Evolutionary conservation across 495 filamentous ascomycete species (phyloP).

Genomic region (Aspergillus ostianus): DNA sequence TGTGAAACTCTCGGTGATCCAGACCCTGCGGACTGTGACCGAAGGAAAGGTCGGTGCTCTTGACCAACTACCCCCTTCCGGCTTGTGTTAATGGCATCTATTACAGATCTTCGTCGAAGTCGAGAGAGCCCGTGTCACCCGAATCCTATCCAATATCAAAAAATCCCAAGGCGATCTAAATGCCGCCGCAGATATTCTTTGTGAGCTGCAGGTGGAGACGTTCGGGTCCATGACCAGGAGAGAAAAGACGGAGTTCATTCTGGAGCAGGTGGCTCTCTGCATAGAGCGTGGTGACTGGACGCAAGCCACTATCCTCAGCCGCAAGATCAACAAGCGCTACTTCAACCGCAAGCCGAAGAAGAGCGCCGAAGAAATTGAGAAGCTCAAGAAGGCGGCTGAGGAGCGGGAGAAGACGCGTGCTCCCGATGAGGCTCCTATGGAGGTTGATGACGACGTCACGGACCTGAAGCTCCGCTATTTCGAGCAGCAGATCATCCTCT

Average conservation of each 20-base stretch:
- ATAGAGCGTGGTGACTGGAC: constrained; percentile 96
- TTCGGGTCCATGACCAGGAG: constrained; percentile 96
- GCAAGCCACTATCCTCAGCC: constrained; percentile 87
- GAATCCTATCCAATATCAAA: constrained; percentile 94
- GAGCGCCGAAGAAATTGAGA: constrained; percentile 79
- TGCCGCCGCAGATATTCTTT: constrained; percentile 86
- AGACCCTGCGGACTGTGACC: constrained; percentile 92
- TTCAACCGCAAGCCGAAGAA: constrained; percentile 87
- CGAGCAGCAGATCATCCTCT: constrained; percentile 89
- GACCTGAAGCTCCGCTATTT: constrained; percentile 96
- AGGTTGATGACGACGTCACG: constrained; percentile 85
- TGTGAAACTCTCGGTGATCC: constrained; percentile 87
- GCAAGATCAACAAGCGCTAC: constrained; percentile 95
- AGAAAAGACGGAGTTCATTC: constrained; percentile 97
- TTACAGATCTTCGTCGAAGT: constrained; percentile 94
- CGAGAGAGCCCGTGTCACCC: constrained; percentile 91
- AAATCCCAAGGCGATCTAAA: constrained; percentile 88
- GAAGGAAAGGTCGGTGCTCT: constrained; percentile 76
- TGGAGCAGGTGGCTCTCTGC: constrained; percentile 91
- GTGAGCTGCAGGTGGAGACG: constrained; percentile 97
- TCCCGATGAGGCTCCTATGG: constrained; percentile 70
- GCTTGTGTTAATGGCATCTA: constrained; percentile 7
- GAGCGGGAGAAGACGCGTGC: constrained; percentile 70
- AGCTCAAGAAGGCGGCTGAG: constrained; percentile 80
- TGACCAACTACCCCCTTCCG: background rate